phyloP scores from a whole-genome alignment of 2,329 filamentous ascomycete genomes.

The Penicillium sp. region DNA sequence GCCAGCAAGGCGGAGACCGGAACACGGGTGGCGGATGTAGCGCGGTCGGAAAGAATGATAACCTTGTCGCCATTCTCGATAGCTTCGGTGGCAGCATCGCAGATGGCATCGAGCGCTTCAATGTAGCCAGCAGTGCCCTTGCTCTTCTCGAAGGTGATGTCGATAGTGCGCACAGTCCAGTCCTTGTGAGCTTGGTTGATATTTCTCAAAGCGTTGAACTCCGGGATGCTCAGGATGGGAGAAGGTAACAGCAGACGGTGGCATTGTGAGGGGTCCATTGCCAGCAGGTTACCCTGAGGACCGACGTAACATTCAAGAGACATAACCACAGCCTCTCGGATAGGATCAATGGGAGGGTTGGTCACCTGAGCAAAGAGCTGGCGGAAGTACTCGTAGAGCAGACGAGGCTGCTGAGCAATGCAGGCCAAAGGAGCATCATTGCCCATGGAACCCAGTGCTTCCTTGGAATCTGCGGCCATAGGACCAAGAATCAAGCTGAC shows the following conservation, averaged over 20 bases:
- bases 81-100: slow-evolving; percentile 75
- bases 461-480: slow-evolving; percentile 96
- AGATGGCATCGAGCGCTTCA: slow-evolving; percentile 82
- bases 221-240: slow-evolving; percentile 80
- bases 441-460: slow-evolving; percentile 95
- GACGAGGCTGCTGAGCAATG: slow-evolving; percentile 79
- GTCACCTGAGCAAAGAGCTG: slow-evolving; percentile 97
- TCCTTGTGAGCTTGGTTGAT: slow-evolving; percentile 67
- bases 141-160: slow-evolving; percentile 86
- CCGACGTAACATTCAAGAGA: slow-evolving; percentile 94
- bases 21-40: slow-evolving; percentile 75
- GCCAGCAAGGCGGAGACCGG: slow-evolving; percentile 81
- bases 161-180: slow-evolving; percentile 87
- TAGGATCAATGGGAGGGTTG: slow-evolving; percentile 95
- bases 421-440: slow-evolving; percentile 93
- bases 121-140: slow-evolving; percentile 81
- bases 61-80: slow-evolving; percentile 81
- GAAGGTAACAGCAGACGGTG: slow-evolving; percentile 80
- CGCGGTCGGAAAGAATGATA: slow-evolving; percentile 84
- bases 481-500: slow-evolving; percentile 86
- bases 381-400: slow-evolving; percentile 94
- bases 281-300: slow-evolving; percentile 88
- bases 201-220: slow-evolving; percentile 83
- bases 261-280: slow-evolving; percentile 90
- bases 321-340: slow-evolving; percentile 97